Percentiles rank a stretch among this genome's conserved stretches.
Evolutionary conservation across 306 rosid species (phyloP).

Genomic region (Castanea mollissima): DNA sequence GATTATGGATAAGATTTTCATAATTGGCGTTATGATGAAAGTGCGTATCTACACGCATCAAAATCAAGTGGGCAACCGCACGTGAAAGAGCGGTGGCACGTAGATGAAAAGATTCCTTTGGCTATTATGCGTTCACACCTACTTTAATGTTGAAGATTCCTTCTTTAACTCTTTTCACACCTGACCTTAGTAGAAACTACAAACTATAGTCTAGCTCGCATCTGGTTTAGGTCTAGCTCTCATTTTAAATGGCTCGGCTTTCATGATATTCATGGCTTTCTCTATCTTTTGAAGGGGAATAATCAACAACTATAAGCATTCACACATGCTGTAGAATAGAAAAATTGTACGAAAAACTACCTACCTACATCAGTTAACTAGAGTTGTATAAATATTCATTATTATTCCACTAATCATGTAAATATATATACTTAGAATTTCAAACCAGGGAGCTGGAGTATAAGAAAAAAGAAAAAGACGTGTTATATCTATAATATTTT

Average conservation of each 20-base stretch:
- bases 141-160: slow-evolving; percentile 22
- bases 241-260: too few relatives aligned
- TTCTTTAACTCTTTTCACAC: slow-evolving; percentile 39
- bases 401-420: too few relatives aligned
- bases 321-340: too few relatives aligned
- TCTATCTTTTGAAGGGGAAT: too few relatives aligned
- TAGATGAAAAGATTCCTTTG: slow-evolving; percentile 36
- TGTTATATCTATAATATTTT: too few relatives aligned
- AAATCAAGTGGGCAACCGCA: slow-evolving; percentile 9
- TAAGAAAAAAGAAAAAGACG: too few relatives aligned
- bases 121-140: slow-evolving; percentile 54
- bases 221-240: not conserved
- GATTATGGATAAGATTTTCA: not conserved
- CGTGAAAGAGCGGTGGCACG: slow-evolving; percentile 25
- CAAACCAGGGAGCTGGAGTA: rapidly evolving
- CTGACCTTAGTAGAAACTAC: not conserved
- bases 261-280: too few relatives aligned
- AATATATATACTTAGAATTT: too few relatives aligned
- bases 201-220: not conserved
- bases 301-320: too few relatives aligned
- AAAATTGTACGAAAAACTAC: too few relatives aligned
- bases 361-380: too few relatives aligned
- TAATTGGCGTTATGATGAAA: slow-evolving; percentile 19
- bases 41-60: not conserved
- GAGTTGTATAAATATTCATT: too few relatives aligned